Conservation (phyloP, 805 yeast genomes). For the Metschnikowia drakensbergensis region DNA sequence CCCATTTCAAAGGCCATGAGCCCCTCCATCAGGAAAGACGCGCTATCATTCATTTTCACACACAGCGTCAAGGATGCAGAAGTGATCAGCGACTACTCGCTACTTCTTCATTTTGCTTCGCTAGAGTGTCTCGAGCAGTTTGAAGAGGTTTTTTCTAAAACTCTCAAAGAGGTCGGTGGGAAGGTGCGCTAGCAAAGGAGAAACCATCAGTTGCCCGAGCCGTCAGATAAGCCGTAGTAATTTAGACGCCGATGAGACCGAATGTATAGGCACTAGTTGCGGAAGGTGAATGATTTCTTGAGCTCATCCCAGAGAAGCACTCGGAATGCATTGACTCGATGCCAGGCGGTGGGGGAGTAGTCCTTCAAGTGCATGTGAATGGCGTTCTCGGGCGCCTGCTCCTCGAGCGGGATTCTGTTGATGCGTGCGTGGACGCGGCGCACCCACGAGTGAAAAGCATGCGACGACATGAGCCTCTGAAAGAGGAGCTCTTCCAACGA, state of each 20-base stretch:
- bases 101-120: constrained; percentile 54
- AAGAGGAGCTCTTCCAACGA: constrained; percentile 25
- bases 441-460: constrained; percentile 60
- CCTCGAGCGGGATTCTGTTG: constrained; percentile 53
- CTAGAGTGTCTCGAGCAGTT: constrained; percentile 43
- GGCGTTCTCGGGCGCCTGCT: constrained; percentile 20
- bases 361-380: constrained; percentile 21
- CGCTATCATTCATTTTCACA: constrained; percentile 64
- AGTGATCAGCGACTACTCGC: constrained; percentile 44
- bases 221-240: background rate
- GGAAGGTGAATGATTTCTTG: constrained; percentile 49
- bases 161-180: background rate
- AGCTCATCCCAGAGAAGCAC: constrained; percentile 59
- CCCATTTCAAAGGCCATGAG: constrained; percentile 46
- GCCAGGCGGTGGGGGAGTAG: constrained; percentile 49
- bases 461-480: constrained; percentile 49
- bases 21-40: constrained; percentile 61
- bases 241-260: too few relatives aligned
- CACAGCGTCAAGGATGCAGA: constrained; percentile 22
- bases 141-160: constrained; percentile 45
- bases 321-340: constrained; percentile 59
- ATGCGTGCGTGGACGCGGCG: constrained; percentile 57
- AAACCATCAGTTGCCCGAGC: too few relatives aligned
- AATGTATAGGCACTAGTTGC: constrained; percentile 1
- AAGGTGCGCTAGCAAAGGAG: background rate